Conservation (phyloP, 2,329 filamentous ascomycete species). For the Laburnicola sp. region DNA sequence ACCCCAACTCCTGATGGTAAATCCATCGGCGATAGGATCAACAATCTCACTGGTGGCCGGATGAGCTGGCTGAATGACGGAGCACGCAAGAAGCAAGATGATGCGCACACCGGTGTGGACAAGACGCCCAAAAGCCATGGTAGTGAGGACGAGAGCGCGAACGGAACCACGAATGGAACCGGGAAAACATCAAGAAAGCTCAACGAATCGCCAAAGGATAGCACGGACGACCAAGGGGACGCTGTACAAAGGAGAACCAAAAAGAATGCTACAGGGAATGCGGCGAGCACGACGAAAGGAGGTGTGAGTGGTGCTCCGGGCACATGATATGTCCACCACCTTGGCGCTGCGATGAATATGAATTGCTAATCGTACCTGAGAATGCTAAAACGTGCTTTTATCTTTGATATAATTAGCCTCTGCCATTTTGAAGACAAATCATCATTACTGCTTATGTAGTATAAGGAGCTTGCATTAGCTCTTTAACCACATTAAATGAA, state of each 20-base stretch:
- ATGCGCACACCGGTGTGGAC: slow-evolving; percentile 4
- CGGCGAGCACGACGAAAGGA: background rate
- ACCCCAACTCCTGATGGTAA: slow-evolving; percentile 32
- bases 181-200: slow-evolving; percentile 8
- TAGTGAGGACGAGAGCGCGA: slow-evolving; percentile 1
- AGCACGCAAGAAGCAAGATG: slow-evolving; percentile 12
- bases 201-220: slow-evolving; percentile 5
- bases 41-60: slow-evolving; percentile 45
- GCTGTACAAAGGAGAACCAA: slow-evolving; percentile 1
- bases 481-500: slow-evolving; percentile 19
- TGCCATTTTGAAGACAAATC: too few species aligned
- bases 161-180: slow-evolving; percentile 1
- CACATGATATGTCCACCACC: too few species aligned
- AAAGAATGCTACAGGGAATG: background rate
- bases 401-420: too few species aligned
- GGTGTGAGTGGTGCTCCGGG: background rate
- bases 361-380: too few species aligned
- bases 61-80: slow-evolving; percentile 41
- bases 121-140: slow-evolving; percentile 11
- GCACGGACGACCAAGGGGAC: slow-evolving; percentile 3
- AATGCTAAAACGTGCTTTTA: background rate
- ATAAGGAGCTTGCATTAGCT: too few species aligned
- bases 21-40: slow-evolving; percentile 49
- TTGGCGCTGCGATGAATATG: too few species aligned
- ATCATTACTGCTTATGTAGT: too few species aligned